phyloP scores from a whole-genome alignment of 768 basidiomycete species.

The Omphalotus guepiniiformis region DNA sequence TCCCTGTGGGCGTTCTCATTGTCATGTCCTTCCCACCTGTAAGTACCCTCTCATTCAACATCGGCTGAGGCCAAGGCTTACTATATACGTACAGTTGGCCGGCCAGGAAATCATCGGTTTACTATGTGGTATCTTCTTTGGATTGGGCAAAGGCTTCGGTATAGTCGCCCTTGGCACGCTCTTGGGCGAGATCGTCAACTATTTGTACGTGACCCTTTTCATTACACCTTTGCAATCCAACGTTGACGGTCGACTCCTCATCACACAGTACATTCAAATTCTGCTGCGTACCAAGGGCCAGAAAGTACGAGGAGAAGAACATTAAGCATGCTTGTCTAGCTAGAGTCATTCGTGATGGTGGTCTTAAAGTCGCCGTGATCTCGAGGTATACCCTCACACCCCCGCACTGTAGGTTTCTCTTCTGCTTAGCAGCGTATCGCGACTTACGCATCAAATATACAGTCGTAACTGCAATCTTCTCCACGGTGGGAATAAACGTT shows the following conservation, averaged over 20 bases:
- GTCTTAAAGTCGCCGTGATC: constrained; percentile 54
- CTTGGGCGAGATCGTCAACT: constrained; percentile 62
- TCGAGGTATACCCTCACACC: constrained; percentile 41
- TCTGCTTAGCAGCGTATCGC: too few species aligned
- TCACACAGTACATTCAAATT: constrained; percentile 51
- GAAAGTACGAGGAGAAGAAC: constrained; percentile 38
- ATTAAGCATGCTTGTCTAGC: constrained; percentile 32
- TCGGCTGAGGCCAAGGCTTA: constrained; percentile 55
- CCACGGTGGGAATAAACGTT: constrained; percentile 28
- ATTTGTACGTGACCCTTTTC: constrained; percentile 37
- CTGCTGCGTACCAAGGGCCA: constrained; percentile 45
- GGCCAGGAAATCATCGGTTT: constrained; percentile 46
- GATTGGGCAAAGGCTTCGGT: constrained; percentile 50
- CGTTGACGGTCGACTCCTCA: background rate
- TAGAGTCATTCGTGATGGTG: constrained; percentile 58
- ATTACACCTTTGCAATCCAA: background rate
- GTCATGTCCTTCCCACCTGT: constrained; percentile 43
- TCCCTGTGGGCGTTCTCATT: constrained; percentile 56
- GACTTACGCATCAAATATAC: constrained; percentile 12
- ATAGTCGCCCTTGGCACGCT: constrained; percentile 59
- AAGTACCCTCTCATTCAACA: background rate
- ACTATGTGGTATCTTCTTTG: constrained; percentile 41
- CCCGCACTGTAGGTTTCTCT: constrained; percentile 11
- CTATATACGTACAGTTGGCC: constrained; percentile 50
- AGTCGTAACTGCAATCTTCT: constrained; percentile 25